Evolutionary conservation across 2,329 filamentous ascomycete genomes (phyloP).

Genomic region (Talaromyces piceae): DNA sequence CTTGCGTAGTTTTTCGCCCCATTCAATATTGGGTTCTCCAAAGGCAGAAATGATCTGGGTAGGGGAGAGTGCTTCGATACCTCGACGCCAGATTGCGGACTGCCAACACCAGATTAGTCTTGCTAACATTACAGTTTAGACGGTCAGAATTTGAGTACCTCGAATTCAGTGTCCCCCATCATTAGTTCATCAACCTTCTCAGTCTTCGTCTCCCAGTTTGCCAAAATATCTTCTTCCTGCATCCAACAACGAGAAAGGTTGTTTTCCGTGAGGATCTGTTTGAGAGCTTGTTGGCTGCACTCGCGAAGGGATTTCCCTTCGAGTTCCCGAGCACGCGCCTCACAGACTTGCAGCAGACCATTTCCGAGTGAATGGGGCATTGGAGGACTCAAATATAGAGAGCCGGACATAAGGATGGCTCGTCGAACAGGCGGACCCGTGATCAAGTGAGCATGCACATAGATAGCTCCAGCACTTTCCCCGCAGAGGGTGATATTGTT

Average conservation of each 20-base stretch:
- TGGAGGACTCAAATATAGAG: constrained; percentile 38
- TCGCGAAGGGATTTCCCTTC: constrained; percentile 22
- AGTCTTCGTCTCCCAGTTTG: constrained; percentile 29
- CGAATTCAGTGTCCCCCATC: constrained; percentile 39
- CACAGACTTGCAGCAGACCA: constrained; percentile 23
- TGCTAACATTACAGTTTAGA: background rate
- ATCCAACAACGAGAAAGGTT: constrained; percentile 39
- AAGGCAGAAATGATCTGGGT: constrained; percentile 30
- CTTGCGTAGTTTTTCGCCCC: constrained; percentile 26
- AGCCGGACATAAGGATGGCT: constrained; percentile 36
- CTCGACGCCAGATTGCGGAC: constrained; percentile 41
- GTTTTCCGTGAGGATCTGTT: constrained; percentile 29
- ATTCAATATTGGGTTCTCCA: constrained; percentile 19
- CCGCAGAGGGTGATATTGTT: constrained; percentile 37
- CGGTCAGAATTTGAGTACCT: constrained; percentile 20
- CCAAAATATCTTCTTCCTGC: constrained; percentile 30
- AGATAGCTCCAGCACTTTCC: constrained; percentile 42
- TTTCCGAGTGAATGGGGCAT: constrained; percentile 28
- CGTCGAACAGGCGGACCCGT: constrained; percentile 25
- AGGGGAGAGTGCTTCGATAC: constrained; percentile 31
- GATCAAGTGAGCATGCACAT: constrained; percentile 37
- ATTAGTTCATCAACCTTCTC: constrained; percentile 32
- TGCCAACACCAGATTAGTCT: constrained; percentile 13
- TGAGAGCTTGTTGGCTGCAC: constrained; percentile 22
- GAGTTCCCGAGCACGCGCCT: constrained; percentile 21